phyloP scores from a whole-genome alignment of 2,329 filamentous ascomycete species.

The Colletotrichum godetiae region DNA sequence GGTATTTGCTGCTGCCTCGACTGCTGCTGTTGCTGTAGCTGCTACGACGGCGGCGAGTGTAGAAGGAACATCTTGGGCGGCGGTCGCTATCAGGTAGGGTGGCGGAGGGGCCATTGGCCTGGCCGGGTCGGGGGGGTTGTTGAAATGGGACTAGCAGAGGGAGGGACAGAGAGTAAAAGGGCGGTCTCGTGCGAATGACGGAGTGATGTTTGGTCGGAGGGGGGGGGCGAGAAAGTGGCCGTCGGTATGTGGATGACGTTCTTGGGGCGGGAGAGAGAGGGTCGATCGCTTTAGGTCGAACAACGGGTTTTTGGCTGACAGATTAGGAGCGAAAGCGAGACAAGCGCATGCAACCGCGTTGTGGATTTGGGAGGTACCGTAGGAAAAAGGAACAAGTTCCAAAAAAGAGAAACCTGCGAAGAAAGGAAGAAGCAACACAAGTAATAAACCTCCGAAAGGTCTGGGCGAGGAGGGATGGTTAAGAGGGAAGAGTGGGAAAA shows the following conservation, averaged over 20 bases:
- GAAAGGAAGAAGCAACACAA: not conserved
- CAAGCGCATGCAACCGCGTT: constrained; percentile 3
- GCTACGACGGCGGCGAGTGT: constrained; percentile 24
- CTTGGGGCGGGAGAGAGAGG: constrained; percentile 9
- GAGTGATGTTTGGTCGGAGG: constrained; percentile 25
- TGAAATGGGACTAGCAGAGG: constrained; percentile 21
- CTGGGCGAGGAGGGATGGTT: not conserved
- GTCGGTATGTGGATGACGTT: constrained; percentile 32
- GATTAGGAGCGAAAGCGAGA: not conserved
- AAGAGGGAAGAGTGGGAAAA: constrained; percentile 2
- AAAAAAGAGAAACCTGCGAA: not conserved
- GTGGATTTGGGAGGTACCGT: not conserved
- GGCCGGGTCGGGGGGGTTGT: constrained; percentile 11
- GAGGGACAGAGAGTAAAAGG: not conserved
- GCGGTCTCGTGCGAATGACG: constrained; percentile 14
- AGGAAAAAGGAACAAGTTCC: not conserved
- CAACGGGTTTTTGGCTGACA: constrained; percentile 2
- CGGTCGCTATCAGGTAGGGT: constrained; percentile 33
- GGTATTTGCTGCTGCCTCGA: constrained; percentile 18
- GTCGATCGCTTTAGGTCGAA: not conserved
- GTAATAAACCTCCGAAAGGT: not conserved
- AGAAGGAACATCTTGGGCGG: constrained; percentile 27
- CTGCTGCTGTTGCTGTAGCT: constrained; percentile 15
- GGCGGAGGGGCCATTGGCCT: constrained; percentile 33
- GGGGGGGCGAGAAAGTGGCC: constrained; percentile 19